Conservation (phyloP, 306 rosid species). For the Cicer pinnatifidum region DNA sequence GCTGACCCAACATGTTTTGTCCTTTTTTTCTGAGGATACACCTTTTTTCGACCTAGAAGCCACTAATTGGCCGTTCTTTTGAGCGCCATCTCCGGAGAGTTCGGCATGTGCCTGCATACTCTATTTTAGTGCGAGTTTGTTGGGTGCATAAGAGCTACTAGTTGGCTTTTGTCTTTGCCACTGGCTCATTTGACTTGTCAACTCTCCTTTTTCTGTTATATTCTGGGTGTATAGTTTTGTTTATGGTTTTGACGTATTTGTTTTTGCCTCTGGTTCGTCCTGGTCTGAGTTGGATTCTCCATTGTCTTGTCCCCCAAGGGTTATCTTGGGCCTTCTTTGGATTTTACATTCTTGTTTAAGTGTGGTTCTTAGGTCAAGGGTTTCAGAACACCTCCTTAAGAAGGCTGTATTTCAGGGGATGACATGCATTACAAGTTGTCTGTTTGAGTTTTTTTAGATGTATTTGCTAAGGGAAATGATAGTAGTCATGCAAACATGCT, state of each 20-base stretch:
- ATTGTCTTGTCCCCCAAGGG: background rate
- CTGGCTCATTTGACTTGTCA: background rate
- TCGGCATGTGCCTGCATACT: background rate
- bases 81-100: background rate
- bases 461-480: background rate
- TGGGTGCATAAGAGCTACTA: background rate
- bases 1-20: background rate
- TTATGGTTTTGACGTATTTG: background rate
- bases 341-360: background rate
- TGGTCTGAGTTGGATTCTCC: background rate
- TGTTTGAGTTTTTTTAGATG: background rate
- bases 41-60: background rate
- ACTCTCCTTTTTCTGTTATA: background rate
- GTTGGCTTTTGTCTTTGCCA: background rate
- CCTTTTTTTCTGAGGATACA: background rate
- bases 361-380: background rate
- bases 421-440: background rate
- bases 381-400: background rate
- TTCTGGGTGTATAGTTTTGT: background rate
- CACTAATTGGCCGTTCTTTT: background rate
- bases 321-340: too few species aligned
- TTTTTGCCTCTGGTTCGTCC: background rate
- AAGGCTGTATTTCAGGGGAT: background rate
- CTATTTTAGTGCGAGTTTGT: background rate
- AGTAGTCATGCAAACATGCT: background rate